phyloP scores from a whole-genome alignment of 2,329 filamentous ascomycete species.

The Magnaporthiopsis incrustans region DNA sequence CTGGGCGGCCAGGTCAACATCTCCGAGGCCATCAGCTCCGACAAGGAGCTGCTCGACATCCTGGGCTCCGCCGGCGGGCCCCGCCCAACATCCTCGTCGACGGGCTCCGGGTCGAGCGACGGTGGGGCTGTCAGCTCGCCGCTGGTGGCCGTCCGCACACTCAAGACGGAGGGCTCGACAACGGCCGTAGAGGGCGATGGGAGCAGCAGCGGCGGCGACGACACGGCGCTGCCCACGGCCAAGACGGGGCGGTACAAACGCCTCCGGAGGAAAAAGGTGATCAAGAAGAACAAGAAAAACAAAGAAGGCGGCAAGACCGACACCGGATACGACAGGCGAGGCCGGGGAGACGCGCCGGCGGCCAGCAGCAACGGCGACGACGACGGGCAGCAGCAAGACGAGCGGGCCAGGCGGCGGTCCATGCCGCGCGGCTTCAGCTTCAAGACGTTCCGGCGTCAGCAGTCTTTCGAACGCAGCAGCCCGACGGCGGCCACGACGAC shows the following conservation, averaged over 20 bases:
- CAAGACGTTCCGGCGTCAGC: conserved; percentile 2
- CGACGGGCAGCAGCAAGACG: not conserved
- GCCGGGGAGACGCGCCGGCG: not conserved
- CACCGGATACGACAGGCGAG: not conserved
- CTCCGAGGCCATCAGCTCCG: conserved; percentile 41
- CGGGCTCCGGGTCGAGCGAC: not conserved
- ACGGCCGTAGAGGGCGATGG: not conserved
- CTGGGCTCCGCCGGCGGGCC: conserved; percentile 18
- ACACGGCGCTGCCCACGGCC: not conserved
- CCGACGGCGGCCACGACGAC: not conserved
- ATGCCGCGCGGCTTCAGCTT: conserved; percentile 7
- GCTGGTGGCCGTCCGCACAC: not conserved
- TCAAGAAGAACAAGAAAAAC: not conserved
- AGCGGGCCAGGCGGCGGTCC: not conserved
- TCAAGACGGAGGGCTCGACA: not conserved
- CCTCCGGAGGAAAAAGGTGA: not conserved
- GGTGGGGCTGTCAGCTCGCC: not conserved
- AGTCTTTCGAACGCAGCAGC: conserved; percentile 4
- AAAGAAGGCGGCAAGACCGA: not conserved
- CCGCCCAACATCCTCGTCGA: not conserved
- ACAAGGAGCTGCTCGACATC: conserved; percentile 42
- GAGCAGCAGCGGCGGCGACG: not conserved
- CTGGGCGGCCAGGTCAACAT: conserved; percentile 51
- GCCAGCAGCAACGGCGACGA: not conserved
- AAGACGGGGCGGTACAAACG: not conserved